phyloP scores from a whole-genome alignment of 1,284 basidiomycete genomes.

The Exobasidium rhododendri region DNA sequence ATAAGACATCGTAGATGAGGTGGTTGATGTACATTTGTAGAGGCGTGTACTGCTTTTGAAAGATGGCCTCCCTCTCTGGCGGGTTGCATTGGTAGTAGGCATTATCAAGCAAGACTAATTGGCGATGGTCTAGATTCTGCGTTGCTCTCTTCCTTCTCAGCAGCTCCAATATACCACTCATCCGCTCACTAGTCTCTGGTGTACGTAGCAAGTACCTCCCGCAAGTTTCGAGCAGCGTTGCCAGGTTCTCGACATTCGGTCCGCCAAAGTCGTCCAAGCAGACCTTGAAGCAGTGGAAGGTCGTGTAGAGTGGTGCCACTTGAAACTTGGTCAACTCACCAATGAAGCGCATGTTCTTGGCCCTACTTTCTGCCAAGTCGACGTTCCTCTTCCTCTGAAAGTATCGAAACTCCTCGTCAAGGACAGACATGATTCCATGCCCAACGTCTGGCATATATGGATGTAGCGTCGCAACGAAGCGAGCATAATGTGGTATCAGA shows the following conservation, averaged over 20 bases:
- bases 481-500: constrained; percentile 86
- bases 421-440: constrained; percentile 70
- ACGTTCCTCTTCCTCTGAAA: constrained; percentile 91
- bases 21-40: constrained; percentile 92
- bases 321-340: constrained; percentile 92
- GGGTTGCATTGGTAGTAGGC: constrained; percentile 99
- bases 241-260: constrained; percentile 88
- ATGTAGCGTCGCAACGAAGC: constrained; percentile 81
- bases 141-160: constrained; percentile 90
- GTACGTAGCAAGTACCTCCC: constrained; percentile 85
- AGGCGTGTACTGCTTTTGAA: constrained; percentile 78
- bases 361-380: constrained; percentile 76
- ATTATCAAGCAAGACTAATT: constrained; percentile 86
- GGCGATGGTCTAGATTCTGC: constrained; percentile 86
- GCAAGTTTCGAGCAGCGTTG: constrained; percentile 86
- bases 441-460: constrained; percentile 93
- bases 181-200: constrained; percentile 80
- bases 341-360: constrained; percentile 86
- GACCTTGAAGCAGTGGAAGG: constrained; percentile 93
- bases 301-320: constrained; percentile 85
- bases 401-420: constrained; percentile 94
- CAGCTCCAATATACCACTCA: constrained; percentile 70
- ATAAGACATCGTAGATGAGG: constrained; percentile 82
- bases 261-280: constrained; percentile 92
- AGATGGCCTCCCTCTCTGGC: constrained; percentile 80